Conservation (phyloP, 2,329 filamentous ascomycete species). For the Scortechinia acanthostroma region DNA sequence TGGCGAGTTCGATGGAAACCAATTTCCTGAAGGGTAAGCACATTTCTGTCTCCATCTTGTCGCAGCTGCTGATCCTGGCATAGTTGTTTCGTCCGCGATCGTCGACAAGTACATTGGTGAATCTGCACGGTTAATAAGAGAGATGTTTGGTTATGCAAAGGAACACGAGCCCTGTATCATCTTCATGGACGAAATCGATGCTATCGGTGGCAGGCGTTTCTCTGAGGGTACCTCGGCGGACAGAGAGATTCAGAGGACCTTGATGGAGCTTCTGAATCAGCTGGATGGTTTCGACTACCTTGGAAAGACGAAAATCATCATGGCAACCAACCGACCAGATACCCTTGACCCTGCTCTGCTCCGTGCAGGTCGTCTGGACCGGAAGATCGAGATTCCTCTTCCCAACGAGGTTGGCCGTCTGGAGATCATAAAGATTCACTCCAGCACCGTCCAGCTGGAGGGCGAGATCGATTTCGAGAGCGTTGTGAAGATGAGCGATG, state of each 20-base stretch:
- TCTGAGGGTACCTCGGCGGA: conserved; percentile 96
- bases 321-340: conserved; percentile 96
- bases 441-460: conserved; percentile 76
- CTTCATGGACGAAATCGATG: conserved; percentile 99
- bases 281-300: conserved; percentile 98
- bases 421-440: conserved; percentile 97
- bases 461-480: conserved; percentile 98
- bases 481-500: conserved; percentile 99
- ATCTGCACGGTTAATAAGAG: conserved; percentile 89
- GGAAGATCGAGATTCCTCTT: conserved; percentile 95
- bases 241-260: conserved; percentile 92
- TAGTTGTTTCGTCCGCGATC: conserved; percentile 95
- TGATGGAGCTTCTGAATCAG: conserved; percentile 98
- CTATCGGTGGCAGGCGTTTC: conserved; percentile 92
- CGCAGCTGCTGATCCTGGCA: not conserved
- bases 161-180: conserved; percentile 99
- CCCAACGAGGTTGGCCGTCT: conserved; percentile 94
- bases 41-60: not conserved
- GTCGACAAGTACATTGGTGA: conserved; percentile 99
- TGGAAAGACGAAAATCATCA: conserved; percentile 99
- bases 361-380: conserved; percentile 84
- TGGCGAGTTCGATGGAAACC: conserved; percentile 69
- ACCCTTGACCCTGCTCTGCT: conserved; percentile 89
- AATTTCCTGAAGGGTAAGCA: conserved; percentile 89
- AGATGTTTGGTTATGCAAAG: conserved; percentile 99